Conservation (phyloP, 768 basidiomycete species). For the Suillus cothurnatus region DNA sequence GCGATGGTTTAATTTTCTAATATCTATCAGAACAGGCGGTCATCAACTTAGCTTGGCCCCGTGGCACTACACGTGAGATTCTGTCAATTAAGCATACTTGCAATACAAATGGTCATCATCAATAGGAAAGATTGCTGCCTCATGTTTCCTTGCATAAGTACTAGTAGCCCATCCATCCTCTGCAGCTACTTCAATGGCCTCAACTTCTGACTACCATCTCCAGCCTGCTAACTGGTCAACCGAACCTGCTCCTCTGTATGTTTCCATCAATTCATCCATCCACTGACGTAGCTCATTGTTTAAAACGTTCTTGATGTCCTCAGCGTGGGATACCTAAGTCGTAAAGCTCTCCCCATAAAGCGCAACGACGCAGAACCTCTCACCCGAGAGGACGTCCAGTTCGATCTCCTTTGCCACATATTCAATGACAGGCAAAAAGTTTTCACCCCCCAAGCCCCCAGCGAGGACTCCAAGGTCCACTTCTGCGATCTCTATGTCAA, state of each 20-base stretch:
- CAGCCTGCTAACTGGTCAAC: conserved; percentile 43
- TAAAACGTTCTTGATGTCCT: conserved; percentile 8
- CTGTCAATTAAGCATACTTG: conserved; percentile 21
- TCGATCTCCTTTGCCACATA: conserved; percentile 78
- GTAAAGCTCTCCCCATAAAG: conserved; percentile 73
- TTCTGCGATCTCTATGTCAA: conserved; percentile 86
- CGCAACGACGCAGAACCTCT: conserved; percentile 82
- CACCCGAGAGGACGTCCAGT: conserved; percentile 83
- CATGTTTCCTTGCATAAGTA: conserved; percentile 25
- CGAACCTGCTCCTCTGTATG: conserved; percentile 58
- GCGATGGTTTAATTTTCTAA: not conserved
- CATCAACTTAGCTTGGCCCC: conserved; percentile 1
- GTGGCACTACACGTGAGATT: conserved; percentile 39
- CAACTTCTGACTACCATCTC: conserved; percentile 39
- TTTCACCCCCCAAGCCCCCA: conserved; percentile 69
- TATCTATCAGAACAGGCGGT: not conserved
- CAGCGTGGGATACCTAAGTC: conserved; percentile 62
- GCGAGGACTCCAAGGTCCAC: conserved; percentile 54
- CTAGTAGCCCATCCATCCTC: conserved; percentile 14
- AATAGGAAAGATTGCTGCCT: conserved; percentile 29
- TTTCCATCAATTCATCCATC: conserved; percentile 19
- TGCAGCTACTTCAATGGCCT: conserved; percentile 42
- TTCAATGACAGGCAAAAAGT: conserved; percentile 69
- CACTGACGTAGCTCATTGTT: conserved; percentile 7
- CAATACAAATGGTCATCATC: conserved; percentile 16